Conservation (phyloP, 1,139 yeast species). For the Sugiyamaella japonica region DNA sequence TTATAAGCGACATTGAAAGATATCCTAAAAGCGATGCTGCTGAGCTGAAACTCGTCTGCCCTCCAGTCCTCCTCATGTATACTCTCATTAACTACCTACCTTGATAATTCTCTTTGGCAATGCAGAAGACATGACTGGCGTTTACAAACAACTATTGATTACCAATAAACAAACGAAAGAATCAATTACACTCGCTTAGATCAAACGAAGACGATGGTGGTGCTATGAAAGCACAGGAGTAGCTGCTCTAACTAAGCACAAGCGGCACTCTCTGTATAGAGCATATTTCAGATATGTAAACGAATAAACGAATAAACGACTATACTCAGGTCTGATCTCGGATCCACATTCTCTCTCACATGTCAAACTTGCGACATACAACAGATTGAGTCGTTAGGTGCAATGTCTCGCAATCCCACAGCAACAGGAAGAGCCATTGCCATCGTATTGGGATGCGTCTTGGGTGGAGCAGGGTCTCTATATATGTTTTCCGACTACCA, state of each 20-base stretch:
- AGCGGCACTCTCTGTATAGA: not conserved
- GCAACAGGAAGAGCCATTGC: conserved; percentile 40
- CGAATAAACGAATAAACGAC: not conserved
- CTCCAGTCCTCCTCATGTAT: too few relatives aligned
- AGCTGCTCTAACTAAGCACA: not conserved
- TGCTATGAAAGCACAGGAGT: not conserved
- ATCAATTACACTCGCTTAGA: not conserved
- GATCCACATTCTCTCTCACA: not conserved
- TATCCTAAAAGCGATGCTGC: not conserved
- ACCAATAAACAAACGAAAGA: not conserved
- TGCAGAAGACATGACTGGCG: conserved; percentile 22
- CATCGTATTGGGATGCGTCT: conserved; percentile 35
- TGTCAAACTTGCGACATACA: not conserved
- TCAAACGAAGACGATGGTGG: not conserved
- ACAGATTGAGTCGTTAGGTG: too few relatives aligned
- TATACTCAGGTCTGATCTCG: not conserved
- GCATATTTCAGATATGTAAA: not conserved
- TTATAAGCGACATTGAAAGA: too few relatives aligned
- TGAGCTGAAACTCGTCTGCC: not conserved
- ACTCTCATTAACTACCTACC: conserved; percentile 43
- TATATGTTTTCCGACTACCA: conserved; percentile 40
- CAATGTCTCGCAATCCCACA: conserved; percentile 30
- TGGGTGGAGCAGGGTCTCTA: conserved; percentile 37
- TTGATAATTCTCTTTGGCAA: conserved; percentile 84
- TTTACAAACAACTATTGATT: not conserved